Percentiles rank a stretch among this genome's conserved stretches.
These are phyloP conservation scores for Gremmenia infestans DNA, from an alignment of 2,329 filamentous ascomycete species.

Conservation along the genomic window DNA sequence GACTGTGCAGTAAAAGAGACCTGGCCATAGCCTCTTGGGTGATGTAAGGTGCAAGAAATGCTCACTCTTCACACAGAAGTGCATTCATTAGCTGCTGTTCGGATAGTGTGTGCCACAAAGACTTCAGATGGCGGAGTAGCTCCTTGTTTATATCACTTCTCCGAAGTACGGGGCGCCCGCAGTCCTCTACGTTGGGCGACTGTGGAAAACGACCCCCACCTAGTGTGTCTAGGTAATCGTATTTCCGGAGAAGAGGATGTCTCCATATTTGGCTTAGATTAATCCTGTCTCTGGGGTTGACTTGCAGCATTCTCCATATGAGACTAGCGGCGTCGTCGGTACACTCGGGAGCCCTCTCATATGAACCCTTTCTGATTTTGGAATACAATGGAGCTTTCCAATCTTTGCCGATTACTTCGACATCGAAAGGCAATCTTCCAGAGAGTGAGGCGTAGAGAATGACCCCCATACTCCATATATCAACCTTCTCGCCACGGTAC, in stretches of 20 bases:
- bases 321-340: conserved; percentile 69
- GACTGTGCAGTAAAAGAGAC: conserved; percentile 3
- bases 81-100: conserved; percentile 66
- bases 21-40: neutral
- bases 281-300: conserved; percentile 74
- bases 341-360: conserved; percentile 57
- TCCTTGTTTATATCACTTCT: conserved; percentile 71
- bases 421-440: conserved; percentile 76
- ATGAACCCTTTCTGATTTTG: conserved; percentile 55
- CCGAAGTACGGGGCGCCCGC: conserved; percentile 53
- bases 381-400: conserved; percentile 55
- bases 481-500: conserved; percentile 81
- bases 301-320: conserved; percentile 72
- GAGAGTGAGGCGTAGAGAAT: conserved; percentile 85
- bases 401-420: conserved; percentile 22
- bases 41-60: conserved; percentile 15
- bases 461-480: conserved; percentile 92
- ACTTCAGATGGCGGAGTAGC: conserved; percentile 78
- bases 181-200: conserved; percentile 54
- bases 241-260: conserved; percentile 82
- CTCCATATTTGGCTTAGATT: conserved; percentile 76
- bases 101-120: conserved; percentile 83
- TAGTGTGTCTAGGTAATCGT: conserved; percentile 65
- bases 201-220: conserved; percentile 40
- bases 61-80: conserved; percentile 61